Evolutionary conservation across 75 land plant genomes (phyloP), one percentile per base, ranked within the genome.

Genomic region (Pinus taeda): DNA sequence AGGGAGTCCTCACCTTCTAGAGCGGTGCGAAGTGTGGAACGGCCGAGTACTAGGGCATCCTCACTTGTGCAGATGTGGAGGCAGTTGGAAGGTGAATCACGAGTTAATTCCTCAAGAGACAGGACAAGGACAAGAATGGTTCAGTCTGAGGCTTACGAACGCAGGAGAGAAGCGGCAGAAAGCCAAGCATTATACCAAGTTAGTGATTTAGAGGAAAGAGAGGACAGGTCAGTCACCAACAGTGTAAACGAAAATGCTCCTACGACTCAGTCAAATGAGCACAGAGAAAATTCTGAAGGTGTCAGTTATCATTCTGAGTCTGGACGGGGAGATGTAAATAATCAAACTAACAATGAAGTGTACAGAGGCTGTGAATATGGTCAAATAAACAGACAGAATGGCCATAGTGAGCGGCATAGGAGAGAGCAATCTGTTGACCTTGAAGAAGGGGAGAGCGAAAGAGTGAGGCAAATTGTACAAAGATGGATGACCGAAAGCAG

Each of bases 1-100:
- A 79, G 85, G 73, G 92, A 90, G 82, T 57, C 81, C 12, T 36
- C 80, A 4, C 62, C 71, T 18, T 81, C 82, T 59, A 77, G 83
- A 45, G 73, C 74, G 11, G 80, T 56, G 84, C 42, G 85, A 36
- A 33, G 70, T 70, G 57, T 65, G 42, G 72, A 63, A 56, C 56
- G 63, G 21, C 79, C 86, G 20, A 80, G 74, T 29, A 37, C 71
- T 9, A 71, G 86, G 17, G 85, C 86, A 17, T 80, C 90, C 37
- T 78, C 88, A 3, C 80, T 90, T 61, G 87, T 90, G 15, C 85
- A 88, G 57, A 80, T 85, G 85, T 90, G 92, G 92, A 74, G 82
- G 78, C 82, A 77, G 14, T 45, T 86, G 55, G 88, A 86, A 63
- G 76, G 71, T 14, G 92, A 88, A 71, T 71, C 76, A 36, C 65